phyloP scores from a whole-genome alignment of 2,329 filamentous ascomycete species.

The Stachybotrys echinatus region DNA sequence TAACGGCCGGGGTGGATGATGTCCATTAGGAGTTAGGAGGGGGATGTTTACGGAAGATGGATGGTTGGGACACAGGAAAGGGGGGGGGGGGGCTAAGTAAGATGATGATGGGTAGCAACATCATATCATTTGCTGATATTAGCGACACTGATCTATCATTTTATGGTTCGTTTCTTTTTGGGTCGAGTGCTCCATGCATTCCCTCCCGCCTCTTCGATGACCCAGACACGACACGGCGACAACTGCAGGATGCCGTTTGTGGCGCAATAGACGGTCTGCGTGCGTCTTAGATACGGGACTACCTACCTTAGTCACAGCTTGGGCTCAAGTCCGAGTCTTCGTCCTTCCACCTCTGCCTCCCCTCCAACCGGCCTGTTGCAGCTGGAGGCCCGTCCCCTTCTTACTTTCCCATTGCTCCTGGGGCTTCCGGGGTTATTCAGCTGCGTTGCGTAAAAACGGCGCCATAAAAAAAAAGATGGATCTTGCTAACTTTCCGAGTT shows the following conservation, averaged over 20 bases:
- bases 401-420: not conserved
- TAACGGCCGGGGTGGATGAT: no score
- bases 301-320: no score
- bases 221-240: not conserved
- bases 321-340: no score
- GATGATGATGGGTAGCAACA: not conserved
- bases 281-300: no score
- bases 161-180: not conserved
- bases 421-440: not conserved
- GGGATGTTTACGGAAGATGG: no score
- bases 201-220: not conserved
- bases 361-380: no score
- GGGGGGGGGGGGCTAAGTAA: no score
- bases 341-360: no score
- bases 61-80: no score
- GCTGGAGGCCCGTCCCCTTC: not conserved
- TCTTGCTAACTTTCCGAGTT: not conserved
- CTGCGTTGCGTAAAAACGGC: not conserved
- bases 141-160: no score
- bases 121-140: not conserved
- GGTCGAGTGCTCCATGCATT: not conserved
- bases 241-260: not conserved
- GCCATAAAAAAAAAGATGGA: not conserved
- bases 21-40: no score
- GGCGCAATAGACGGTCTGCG: not conserved